phyloP scores from a whole-genome alignment of 2,329 filamentous ascomycete species.

The Ceratocystis colombiana region DNA sequence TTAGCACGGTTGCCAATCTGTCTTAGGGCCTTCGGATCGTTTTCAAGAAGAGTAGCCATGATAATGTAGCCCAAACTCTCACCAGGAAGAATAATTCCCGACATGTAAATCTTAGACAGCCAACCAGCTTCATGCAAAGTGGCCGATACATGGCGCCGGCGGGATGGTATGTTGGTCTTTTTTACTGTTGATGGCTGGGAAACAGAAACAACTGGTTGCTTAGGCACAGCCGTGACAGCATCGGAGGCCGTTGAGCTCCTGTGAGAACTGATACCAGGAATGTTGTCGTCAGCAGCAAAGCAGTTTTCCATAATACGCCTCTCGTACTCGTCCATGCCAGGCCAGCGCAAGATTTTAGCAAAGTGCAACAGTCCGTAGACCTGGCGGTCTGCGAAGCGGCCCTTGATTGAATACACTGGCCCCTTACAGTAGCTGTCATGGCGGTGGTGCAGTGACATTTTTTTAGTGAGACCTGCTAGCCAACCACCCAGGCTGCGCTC shows the following conservation, averaged over 20 bases:
- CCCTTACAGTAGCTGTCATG: slow-evolving; percentile 29
- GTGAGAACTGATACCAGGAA: background rate
- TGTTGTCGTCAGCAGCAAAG: slow-evolving; percentile 21
- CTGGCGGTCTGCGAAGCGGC: slow-evolving; percentile 48
- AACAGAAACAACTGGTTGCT: slow-evolving; percentile 9
- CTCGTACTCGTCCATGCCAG: slow-evolving; percentile 46
- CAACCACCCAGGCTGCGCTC: slow-evolving; percentile 35
- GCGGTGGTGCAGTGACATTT: slow-evolving; percentile 35
- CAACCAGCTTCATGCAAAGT: slow-evolving; percentile 51
- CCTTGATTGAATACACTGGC: slow-evolving; percentile 43
- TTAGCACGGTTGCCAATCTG: slow-evolving; percentile 51
- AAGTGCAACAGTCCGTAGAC: slow-evolving; percentile 54
- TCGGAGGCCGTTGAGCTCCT: background rate
- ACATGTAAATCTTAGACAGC: slow-evolving; percentile 59
- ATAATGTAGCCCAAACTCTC: slow-evolving; percentile 53
- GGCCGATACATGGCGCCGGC: slow-evolving; percentile 47
- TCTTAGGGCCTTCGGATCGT: slow-evolving; percentile 50
- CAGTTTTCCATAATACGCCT: slow-evolving; percentile 42
- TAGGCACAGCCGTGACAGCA: slow-evolving; percentile 10
- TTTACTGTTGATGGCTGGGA: slow-evolving; percentile 10
- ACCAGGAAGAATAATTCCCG: slow-evolving; percentile 54
- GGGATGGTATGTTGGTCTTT: slow-evolving; percentile 31
- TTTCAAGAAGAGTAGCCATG: slow-evolving; percentile 56
- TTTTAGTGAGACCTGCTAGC: slow-evolving; percentile 49
- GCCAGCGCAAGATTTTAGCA: slow-evolving; percentile 53